A percentile compares a stretch with the other conserved stretches of the same genome.
These are phyloP conservation scores for peach (Prunus persica) DNA, from an alignment of 306 rosid genomes.

Conservation along the genomic window Prunus_persica_NCBIv2 NC_034015.1:14483501-14484000, in stretches of 20 bases:
- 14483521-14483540: too few species aligned
- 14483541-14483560: too few species aligned
- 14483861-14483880: neutral
- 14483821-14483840: constrained; percentile 19
- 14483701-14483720: neutral
- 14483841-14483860: constrained; percentile 4
- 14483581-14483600: too few species aligned
- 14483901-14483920: constrained; percentile 59
- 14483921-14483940: neutral
- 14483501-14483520: too few species aligned
- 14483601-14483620: too few species aligned
- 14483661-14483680: too few species aligned
- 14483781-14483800: neutral
- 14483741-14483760: neutral
- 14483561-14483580: too few species aligned
- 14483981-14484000: neutral
- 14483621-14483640: too few species aligned
- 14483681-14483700: neutral
- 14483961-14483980: neutral
- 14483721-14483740: neutral
- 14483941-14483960: neutral
- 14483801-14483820: neutral
- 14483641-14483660: too few species aligned
- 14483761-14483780: neutral
- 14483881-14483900: constrained; percentile 55